Conservation (phyloP, 1,284 basidiomycete species). For the Afroboletus lepidellus region DNA sequence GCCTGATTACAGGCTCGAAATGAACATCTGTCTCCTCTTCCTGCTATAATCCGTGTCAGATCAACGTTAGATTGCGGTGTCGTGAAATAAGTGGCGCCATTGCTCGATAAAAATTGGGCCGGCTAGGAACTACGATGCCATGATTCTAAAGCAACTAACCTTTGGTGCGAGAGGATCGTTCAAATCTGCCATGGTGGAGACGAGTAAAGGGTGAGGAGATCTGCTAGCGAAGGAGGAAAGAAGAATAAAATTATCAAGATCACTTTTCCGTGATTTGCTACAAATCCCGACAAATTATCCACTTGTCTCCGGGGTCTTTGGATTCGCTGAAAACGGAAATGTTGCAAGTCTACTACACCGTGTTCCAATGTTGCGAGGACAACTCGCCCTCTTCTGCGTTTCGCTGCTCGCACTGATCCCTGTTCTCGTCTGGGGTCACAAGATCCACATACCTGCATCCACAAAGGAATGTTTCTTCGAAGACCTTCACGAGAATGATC, state of each 20-base stretch:
- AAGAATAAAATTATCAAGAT: conserved; percentile 32
- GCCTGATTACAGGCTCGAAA: conserved; percentile 96
- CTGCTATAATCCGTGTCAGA: conserved; percentile 38
- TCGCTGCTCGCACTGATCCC: conserved; percentile 45
- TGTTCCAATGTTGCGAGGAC: conserved; percentile 24
- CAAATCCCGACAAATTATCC: conserved; percentile 14
- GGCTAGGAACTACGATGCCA: conserved; percentile 2
- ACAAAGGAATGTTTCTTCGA: conserved; percentile 98
- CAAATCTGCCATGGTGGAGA: conserved; percentile 55
- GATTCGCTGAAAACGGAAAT: conserved; percentile 11
- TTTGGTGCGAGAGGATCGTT: conserved; percentile 67
- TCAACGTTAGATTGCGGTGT: conserved; percentile 25
- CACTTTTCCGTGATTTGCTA: conserved; percentile 18
- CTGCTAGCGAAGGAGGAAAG: conserved; percentile 33
- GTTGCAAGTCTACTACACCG: not conserved
- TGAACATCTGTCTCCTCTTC: conserved; percentile 89
- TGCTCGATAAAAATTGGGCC: conserved; percentile 21
- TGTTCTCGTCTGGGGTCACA: conserved; percentile 53
- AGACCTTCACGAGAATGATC: conserved; percentile 92
- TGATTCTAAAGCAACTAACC: conserved; percentile 41
- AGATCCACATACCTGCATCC: conserved; percentile 72
- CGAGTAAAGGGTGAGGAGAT: conserved; percentile 12
- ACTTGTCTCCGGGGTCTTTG: conserved; percentile 29
- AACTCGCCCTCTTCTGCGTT: conserved; percentile 35
- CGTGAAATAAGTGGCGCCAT: conserved; percentile 32